Percentiles rank a stretch among this genome's conserved stretches.
Conservation (phyloP, 2,329 filamentous ascomycete genomes). For the Arachnomyces sp. region DNA sequence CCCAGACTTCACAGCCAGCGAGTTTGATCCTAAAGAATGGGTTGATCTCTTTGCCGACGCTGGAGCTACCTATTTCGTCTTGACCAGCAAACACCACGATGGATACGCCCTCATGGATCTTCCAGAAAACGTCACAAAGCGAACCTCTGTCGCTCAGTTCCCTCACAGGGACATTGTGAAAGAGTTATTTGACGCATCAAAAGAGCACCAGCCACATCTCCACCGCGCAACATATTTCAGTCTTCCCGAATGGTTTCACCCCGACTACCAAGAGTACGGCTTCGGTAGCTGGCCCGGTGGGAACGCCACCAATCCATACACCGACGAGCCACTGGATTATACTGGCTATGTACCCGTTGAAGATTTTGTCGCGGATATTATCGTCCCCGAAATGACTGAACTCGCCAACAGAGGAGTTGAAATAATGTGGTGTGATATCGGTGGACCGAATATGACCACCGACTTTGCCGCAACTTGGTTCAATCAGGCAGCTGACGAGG, state of each 20-base stretch:
- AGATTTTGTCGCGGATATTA: constrained; percentile 36
- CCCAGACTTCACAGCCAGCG: constrained; percentile 44
- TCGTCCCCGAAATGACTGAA: constrained; percentile 39
- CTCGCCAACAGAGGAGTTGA: constrained; percentile 37
- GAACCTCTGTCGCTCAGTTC: constrained; percentile 32
- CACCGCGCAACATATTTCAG: constrained; percentile 40
- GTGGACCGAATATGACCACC: constrained; percentile 37
- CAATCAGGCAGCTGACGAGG: constrained; percentile 31
- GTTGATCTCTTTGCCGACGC: constrained; percentile 47
- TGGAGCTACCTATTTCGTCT: constrained; percentile 43
- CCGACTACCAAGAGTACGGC: constrained; percentile 35
- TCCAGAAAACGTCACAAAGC: constrained; percentile 31
- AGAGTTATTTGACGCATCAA: constrained; percentile 39
- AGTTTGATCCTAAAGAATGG: constrained; percentile 47
- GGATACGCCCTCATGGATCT: constrained; percentile 41
- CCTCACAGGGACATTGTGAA: constrained; percentile 36
- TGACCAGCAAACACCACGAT: constrained; percentile 42
- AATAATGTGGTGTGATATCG: constrained; percentile 44
- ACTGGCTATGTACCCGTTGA: constrained; percentile 36
- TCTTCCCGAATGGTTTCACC: constrained; percentile 42
- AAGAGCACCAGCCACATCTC: constrained; percentile 36
- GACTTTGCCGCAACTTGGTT: constrained; percentile 38
- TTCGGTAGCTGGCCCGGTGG: constrained; percentile 32
- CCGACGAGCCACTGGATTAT: constrained; percentile 35
- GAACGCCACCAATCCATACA: constrained; percentile 39